These are phyloP conservation scores for Davidsoniella neocaledoniae DNA, from an alignment of 2,329 filamentous ascomycete genomes.

Conservation along the genomic window DNA sequence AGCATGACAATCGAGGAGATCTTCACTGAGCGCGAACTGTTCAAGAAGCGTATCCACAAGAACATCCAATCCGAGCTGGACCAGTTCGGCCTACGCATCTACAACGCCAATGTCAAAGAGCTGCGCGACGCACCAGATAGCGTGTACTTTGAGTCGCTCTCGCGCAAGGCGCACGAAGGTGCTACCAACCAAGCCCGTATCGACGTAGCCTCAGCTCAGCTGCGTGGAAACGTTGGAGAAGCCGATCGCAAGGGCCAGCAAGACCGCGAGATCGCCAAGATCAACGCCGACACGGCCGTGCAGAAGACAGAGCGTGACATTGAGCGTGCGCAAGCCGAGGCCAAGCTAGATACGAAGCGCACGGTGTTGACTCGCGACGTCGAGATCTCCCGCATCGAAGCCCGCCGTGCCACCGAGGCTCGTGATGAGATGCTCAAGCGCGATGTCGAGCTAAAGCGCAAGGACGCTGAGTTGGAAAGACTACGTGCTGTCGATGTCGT, in stretches of 20 bases:
- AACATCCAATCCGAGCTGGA: slow-evolving; percentile 65
- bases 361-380: slow-evolving; percentile 58
- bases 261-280: slow-evolving; percentile 76
- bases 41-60: slow-evolving; percentile 57
- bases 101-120: slow-evolving; percentile 65
- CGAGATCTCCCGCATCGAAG: slow-evolving; percentile 74
- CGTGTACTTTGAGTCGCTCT: slow-evolving; percentile 71
- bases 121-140: slow-evolving; percentile 66
- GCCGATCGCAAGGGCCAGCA: slow-evolving; percentile 63
- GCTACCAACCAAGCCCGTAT: slow-evolving; percentile 58
- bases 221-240: slow-evolving; percentile 57
- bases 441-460: slow-evolving; percentile 58
- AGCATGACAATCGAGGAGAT: slow-evolving; percentile 92
- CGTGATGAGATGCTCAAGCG: slow-evolving; percentile 64
- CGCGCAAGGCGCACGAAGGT: slow-evolving; percentile 70
- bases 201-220: slow-evolving; percentile 41
- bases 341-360: slow-evolving; percentile 55
- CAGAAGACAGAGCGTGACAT: slow-evolving; percentile 72
- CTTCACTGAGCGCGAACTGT: slow-evolving; percentile 59
- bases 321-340: slow-evolving; percentile 64
- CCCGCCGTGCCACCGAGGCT: slow-evolving; percentile 68
- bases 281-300: slow-evolving; percentile 70
- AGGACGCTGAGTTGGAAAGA: slow-evolving; percentile 63
- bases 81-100: slow-evolving; percentile 64
- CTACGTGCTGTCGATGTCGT: slow-evolving; percentile 64